phyloP scores from a whole-genome alignment of 169 alveolate species.

The Babesia bigemina region DNA sequence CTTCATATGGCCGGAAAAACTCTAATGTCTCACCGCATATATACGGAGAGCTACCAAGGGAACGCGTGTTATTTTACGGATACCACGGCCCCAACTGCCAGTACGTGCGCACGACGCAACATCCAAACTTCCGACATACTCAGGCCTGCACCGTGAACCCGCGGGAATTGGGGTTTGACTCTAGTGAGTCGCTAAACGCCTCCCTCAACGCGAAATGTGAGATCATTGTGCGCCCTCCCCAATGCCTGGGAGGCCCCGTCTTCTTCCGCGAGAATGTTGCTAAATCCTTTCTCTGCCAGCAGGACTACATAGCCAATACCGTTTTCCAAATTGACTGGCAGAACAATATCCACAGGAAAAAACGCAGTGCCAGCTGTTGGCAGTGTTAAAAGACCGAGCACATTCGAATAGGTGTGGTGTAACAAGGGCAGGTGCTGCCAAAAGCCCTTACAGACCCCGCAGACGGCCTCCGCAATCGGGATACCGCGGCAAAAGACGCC shows the following conservation, averaged over 20 bases:
- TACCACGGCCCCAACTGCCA: slow-evolving; percentile 26
- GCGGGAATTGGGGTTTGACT: slow-evolving; percentile 50
- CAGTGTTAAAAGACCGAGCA: background rate
- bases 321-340: slow-evolving; percentile 60
- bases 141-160: slow-evolving; percentile 16
- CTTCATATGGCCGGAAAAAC: background rate
- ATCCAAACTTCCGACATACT: slow-evolving; percentile 16
- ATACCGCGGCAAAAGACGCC: no score
- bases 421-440: background rate
- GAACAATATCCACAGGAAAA: slow-evolving; percentile 16
- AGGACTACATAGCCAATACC: slow-evolving; percentile 41
- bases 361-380: slow-evolving; percentile 7
- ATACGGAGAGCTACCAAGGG: background rate
- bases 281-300: slow-evolving; percentile 37
- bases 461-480: no score
- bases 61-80: slow-evolving; percentile 48
- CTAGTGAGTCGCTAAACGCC: slow-evolving; percentile 32
- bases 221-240: slow-evolving; percentile 53
- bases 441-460: no score
- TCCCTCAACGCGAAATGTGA: slow-evolving; percentile 57
- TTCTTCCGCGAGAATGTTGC: slow-evolving; percentile 50
- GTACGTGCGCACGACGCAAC: background rate
- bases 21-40: background rate
- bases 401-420: background rate
- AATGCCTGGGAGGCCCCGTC: slow-evolving; percentile 48